Evolutionary conservation across 306 rosid species (phyloP), one percentile per base, ranked within the genome.

Genomic region (Prunus salicina): DNA sequence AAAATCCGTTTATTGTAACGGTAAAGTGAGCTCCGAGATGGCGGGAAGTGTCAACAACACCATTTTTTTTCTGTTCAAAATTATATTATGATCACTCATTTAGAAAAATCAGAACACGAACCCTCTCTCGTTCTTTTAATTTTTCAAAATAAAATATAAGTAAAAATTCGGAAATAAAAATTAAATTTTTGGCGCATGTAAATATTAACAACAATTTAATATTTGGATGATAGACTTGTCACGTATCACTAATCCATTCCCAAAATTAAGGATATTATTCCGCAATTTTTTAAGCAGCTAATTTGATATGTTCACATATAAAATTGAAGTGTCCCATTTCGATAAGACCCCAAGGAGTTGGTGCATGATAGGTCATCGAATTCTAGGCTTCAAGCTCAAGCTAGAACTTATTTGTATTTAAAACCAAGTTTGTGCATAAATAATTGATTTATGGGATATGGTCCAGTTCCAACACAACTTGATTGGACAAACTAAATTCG

Each of bases 401-500:
- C 5, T 28, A 63, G 16, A 28, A 63, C 45, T 9, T 63, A 63
- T 63, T 63, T 30, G 8, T 14, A 28, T 62, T 13, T 28, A 2
- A 27, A n/a, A 66, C 14, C 15, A 69, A 49, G 14, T 8, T 69
- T 69, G 8, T 49, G 14, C 27, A 32, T 66, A 38, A 27, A 50
- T 25, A 69, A 47, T 69, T 28, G 10, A 16, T 16, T 16, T 28
- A 69, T n/a, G 27, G 51, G 22, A 20, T 50, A 32, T 55, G 47
- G 28, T 55, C 76, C 52, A 34, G 50, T 38, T 78, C 45, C 64
- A 25, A 51, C 27, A 12, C 34, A 63, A 53, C 45, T 43, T 53
- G 69, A 49, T 47, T 50, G 72, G 75, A 52, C 47, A 65, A 65
- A 74, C 66, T 64, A 22, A 46, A 73, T 46, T 67, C 62, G 30